Conservation (phyloP, 2,329 filamentous ascomycete species). For the Neocatenulostroma microsporum region DNA sequence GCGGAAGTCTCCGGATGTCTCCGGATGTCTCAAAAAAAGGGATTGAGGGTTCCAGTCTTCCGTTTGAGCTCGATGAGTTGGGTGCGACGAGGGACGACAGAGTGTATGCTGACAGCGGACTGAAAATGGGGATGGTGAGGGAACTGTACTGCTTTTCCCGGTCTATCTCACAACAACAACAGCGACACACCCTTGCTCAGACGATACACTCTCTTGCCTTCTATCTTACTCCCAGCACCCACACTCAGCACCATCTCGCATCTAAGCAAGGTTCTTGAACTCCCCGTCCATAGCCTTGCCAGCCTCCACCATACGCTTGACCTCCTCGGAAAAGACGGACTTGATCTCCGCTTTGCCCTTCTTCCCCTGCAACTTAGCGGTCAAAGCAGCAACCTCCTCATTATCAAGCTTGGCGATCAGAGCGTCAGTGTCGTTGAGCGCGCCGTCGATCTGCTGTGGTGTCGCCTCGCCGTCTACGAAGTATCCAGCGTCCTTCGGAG, state of each 20-base stretch:
- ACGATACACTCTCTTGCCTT: no score
- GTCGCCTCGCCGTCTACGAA: constrained; percentile 64
- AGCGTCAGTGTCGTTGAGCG: constrained; percentile 76
- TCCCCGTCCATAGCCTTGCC: constrained; percentile 85
- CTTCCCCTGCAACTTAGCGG: constrained; percentile 67
- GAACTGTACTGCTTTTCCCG: no score
- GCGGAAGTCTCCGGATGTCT: no score
- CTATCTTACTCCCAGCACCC: neutral
- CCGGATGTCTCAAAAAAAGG: no score
- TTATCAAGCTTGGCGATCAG: constrained; percentile 82
- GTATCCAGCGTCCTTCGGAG: constrained; percentile 97
- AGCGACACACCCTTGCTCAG: no score
- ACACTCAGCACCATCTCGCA: neutral
- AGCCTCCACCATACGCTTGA: constrained; percentile 65
- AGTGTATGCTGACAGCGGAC: no score
- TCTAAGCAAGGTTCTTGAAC: constrained; percentile 49
- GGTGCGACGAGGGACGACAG: no score
- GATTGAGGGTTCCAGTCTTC: no score
- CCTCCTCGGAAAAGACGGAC: constrained; percentile 69
- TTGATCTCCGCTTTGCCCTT: constrained; percentile 82
- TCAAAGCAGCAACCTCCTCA: constrained; percentile 80
- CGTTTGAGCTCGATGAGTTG: no score
- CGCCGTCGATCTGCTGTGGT: constrained; percentile 72
- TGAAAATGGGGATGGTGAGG: no score
- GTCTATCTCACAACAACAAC: no score